phyloP scores from a whole-genome alignment of 139 green algal species.

The Coccomyxa sp. region DNA sequence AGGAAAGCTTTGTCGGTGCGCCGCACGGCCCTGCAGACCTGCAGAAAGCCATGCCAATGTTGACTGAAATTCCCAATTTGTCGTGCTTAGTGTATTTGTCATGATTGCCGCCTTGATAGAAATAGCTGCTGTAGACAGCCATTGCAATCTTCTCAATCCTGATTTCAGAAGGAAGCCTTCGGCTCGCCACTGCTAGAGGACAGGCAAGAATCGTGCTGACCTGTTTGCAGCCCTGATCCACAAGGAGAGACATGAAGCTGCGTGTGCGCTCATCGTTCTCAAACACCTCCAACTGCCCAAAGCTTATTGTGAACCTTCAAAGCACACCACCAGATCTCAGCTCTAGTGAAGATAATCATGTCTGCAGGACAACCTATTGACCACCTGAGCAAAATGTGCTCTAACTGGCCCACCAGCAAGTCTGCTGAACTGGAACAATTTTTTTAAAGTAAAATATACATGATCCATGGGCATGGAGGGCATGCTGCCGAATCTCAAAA shows the following conservation, averaged over 20 bases:
- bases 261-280: slow-evolving; percentile 38
- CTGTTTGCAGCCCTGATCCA: neutral
- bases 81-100: too few species aligned
- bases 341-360: neutral
- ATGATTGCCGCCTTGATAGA: too few species aligned
- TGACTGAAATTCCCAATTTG: too few species aligned
- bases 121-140: neutral
- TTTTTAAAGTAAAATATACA: too few species aligned
- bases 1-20: slow-evolving; percentile 4
- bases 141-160: neutral
- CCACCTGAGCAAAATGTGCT: neutral
- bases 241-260: slow-evolving; percentile 35
- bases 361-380: neutral
- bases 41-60: neutral
- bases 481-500: too few species aligned
- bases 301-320: slow-evolving; percentile 12
- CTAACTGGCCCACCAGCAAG: neutral
- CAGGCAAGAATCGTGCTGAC: neutral
- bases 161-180: neutral
- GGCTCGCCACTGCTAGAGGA: neutral
- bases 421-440: too few species aligned
- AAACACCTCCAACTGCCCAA: slow-evolving; percentile 24
- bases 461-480: too few species aligned
- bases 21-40: slow-evolving; percentile 3
- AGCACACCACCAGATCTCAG: neutral